Percentiles rank a stretch among this genome's conserved stretches.
Conservation (phyloP, 1,284 basidiomycete species). For the Fomitopsis schrenkii region DNA sequence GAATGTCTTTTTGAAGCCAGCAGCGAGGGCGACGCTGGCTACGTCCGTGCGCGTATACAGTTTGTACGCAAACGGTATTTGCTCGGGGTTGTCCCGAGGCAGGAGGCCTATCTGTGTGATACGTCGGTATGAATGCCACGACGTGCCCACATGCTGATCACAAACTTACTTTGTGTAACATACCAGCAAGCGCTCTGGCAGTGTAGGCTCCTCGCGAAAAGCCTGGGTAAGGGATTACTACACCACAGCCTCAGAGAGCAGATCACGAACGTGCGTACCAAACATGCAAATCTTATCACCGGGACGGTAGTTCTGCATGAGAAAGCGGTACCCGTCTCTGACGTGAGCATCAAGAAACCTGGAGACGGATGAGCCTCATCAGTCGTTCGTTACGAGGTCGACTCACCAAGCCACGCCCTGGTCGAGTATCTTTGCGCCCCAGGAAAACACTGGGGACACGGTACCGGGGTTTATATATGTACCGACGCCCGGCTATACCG, state of each 20-base stretch:
- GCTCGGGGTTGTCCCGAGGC: slow-evolving; percentile 45
- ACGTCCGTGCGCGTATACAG: slow-evolving; percentile 46
- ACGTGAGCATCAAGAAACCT: slow-evolving; percentile 48
- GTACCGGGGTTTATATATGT: slow-evolving; percentile 44
- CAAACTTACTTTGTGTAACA: slow-evolving; percentile 29
- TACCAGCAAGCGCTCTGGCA: slow-evolving; percentile 44
- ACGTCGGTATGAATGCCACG: background rate
- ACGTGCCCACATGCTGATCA: background rate
- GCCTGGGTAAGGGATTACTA: slow-evolving; percentile 11
- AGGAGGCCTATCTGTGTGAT: slow-evolving; percentile 44
- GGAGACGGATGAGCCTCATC: background rate
- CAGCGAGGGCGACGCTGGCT: slow-evolving; percentile 35
- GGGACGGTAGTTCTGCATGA: slow-evolving; percentile 56
- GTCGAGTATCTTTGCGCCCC: slow-evolving; percentile 39
- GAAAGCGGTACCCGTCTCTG: slow-evolving; percentile 57
- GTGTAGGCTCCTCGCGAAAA: slow-evolving; percentile 46
- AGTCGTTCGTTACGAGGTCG: background rate
- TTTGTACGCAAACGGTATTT: slow-evolving; percentile 55
- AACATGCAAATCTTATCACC: slow-evolving; percentile 54
- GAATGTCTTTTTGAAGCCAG: slow-evolving; percentile 50
- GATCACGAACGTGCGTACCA: slow-evolving; percentile 29
- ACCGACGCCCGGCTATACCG: slow-evolving; percentile 36
- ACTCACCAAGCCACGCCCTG: slow-evolving; percentile 43
- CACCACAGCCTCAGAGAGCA: slow-evolving; percentile 18
- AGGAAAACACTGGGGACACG: slow-evolving; percentile 31